These are phyloP conservation scores for Oidiodendron maius DNA, from an alignment of 495 filamentous ascomycete species.

Conservation along the genomic window DNA sequence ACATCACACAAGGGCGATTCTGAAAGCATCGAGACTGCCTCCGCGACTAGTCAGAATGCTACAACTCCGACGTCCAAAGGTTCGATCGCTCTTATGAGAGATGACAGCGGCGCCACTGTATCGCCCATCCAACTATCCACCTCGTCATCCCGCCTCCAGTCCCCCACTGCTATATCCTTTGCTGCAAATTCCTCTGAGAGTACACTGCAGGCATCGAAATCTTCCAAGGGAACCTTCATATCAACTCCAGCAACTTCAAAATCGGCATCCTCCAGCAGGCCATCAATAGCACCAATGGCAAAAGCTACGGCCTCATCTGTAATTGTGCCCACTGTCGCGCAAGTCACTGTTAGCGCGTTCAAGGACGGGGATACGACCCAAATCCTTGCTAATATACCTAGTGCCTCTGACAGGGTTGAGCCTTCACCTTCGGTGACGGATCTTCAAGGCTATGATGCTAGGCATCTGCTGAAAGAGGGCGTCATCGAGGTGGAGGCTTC, in stretches of 20 bases:
- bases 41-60: conserved; percentile 14
- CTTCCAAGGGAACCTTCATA: conserved; percentile 21
- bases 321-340: conserved; percentile 37
- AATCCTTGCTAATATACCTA: conserved; percentile 15
- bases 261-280: conserved; percentile 24
- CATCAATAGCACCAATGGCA: conserved; percentile 25
- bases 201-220: conserved; percentile 18
- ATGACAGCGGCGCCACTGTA: conserved; percentile 17
- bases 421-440: neutral
- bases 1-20: conserved; percentile 17
- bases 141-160: conserved; percentile 23
- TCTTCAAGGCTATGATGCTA: conserved; percentile 28
- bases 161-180: conserved; percentile 23
- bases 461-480: conserved; percentile 27
- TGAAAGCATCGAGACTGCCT: conserved; percentile 15
- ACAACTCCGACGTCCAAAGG: conserved; percentile 13
- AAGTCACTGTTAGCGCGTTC: conserved; percentile 51
- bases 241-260: conserved; percentile 22
- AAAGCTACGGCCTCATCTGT: conserved; percentile 31
- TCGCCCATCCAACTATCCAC: conserved; percentile 23
- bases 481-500: conserved; percentile 14
- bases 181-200: conserved; percentile 18
- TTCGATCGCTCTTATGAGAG: conserved; percentile 14
- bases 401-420: neutral
- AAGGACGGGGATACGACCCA: conserved; percentile 32